Evolutionary conservation across 73 alveolate species (phyloP).

Genomic region (Paramecium pentaurelia): DNA sequence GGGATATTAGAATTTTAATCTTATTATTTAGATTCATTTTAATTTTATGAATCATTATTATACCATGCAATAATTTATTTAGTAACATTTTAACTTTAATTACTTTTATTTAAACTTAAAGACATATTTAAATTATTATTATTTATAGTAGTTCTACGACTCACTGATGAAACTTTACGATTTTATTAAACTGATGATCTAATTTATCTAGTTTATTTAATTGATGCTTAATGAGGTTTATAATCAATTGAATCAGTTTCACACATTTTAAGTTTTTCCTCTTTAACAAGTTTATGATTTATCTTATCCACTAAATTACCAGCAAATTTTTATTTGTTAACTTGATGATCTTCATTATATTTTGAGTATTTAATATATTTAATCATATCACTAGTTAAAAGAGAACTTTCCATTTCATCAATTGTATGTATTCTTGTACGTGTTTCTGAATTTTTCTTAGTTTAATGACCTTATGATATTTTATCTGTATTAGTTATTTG

Average conservation of each 20-base stretch:
- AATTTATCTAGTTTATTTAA: background rate
- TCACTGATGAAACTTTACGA: background rate
- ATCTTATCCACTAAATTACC: background rate
- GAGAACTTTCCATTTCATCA: background rate
- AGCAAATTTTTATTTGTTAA: background rate
- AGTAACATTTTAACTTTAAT: background rate
- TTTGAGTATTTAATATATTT: background rate
- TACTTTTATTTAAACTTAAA: background rate
- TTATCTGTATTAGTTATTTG: background rate
- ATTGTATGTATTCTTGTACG: background rate
- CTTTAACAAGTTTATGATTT: background rate
- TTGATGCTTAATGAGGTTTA: background rate
- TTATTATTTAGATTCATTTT: background rate
- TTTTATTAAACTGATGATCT: background rate
- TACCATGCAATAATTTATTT: background rate
- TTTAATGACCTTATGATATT: background rate
- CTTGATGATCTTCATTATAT: background rate
- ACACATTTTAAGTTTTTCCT: background rate
- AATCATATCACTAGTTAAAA: background rate
- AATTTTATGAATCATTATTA: background rate
- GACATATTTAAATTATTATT: background rate
- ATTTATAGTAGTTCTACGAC: background rate
- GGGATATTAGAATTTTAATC: background rate
- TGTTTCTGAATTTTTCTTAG: background rate
- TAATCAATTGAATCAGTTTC: slow-evolving; percentile 7